A percentile compares a stretch with the other conserved stretches of the same genome.
Evolutionary conservation across 140 eudicot genomes (phyloP).

Genomic region (Bidens hawaiensis): DNA sequence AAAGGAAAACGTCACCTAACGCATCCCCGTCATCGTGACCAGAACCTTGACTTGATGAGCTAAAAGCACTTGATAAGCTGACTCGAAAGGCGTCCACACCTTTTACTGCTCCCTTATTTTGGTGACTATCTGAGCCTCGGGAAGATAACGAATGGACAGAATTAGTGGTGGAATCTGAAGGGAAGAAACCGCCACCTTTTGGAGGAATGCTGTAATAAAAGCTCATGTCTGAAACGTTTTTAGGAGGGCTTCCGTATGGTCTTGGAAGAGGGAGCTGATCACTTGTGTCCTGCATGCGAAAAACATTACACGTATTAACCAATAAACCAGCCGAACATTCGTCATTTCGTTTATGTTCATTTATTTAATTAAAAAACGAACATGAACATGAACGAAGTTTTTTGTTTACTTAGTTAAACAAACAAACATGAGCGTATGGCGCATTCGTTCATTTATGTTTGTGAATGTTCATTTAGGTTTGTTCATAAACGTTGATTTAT

Average conservation of each 20-base stretch:
- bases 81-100: conserved; percentile 83
- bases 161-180: conserved; percentile 69
- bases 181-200: conserved; percentile 55
- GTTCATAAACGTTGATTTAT: too few species aligned
- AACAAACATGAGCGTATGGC: too few species aligned
- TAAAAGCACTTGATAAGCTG: conserved; percentile 94
- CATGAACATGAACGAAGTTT: too few species aligned
- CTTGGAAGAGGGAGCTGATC: conserved; percentile 77
- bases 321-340: too few species aligned
- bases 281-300: conserved; percentile 53
- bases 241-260: conserved; percentile 86
- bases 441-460: too few species aligned
- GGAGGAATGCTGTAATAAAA: conserved; percentile 64
- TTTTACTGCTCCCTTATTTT: conserved; percentile 41
- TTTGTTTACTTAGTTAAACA: too few species aligned
- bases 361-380: too few species aligned
- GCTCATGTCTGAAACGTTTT: conserved; percentile 60
- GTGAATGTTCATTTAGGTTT: too few species aligned
- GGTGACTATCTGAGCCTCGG: conserved; percentile 83
- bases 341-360: too few species aligned
- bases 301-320: neutral
- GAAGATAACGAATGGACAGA: conserved; percentile 89
- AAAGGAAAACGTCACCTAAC: conserved; percentile 89
- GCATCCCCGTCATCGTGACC: conserved; percentile 98
- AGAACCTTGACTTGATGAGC: conserved; percentile 97